Percentiles rank a stretch among this genome's conserved stretches.
phyloP scores from a whole-genome alignment of 768 basidiomycete species.

The Tremella fuciformis region DNA sequence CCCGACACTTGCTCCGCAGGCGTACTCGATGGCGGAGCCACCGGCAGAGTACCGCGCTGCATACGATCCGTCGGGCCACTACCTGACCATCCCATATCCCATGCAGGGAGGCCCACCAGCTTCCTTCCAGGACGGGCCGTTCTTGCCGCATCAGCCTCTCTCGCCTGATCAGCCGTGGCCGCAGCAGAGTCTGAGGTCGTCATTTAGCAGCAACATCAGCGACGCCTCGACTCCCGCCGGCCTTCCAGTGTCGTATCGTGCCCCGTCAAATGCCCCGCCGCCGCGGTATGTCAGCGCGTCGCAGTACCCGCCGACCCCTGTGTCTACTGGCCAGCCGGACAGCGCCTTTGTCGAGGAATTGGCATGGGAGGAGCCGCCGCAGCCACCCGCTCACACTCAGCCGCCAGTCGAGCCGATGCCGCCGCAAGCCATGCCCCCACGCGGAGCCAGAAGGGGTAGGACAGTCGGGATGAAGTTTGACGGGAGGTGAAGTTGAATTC shows the following conservation, averaged over 20 bases:
- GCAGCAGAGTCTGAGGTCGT: neutral
- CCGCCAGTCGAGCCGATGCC: neutral
- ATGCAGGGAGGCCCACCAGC: too few relatives aligned
- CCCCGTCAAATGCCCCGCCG: neutral
- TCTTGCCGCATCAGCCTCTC: constrained; percentile 5
- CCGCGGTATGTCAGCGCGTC: constrained; percentile 3
- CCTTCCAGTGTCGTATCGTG: neutral
- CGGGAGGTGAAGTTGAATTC: neutral
- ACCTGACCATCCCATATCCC: too few relatives aligned
- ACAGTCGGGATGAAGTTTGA: constrained; percentile 3
- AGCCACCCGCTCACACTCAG: neutral
- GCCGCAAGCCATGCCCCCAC: neutral
- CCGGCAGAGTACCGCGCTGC: too few relatives aligned
- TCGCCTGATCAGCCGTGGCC: neutral
- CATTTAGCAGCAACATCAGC: neutral
- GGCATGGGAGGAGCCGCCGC: constrained; percentile 2
- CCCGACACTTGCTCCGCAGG: too few relatives aligned
- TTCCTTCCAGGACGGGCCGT: neutral
- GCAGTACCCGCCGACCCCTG: neutral
- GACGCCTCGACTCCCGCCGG: neutral
- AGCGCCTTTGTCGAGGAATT: neutral
- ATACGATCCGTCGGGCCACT: too few relatives aligned
- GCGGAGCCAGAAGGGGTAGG: neutral
- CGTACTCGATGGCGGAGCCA: too few relatives aligned
- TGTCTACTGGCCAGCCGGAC: neutral